A percentile compares a stretch with the other conserved stretches of the same genome.
Conservation (phyloP, 441 rosid genomes). For the Melastoma candidum region DNA sequence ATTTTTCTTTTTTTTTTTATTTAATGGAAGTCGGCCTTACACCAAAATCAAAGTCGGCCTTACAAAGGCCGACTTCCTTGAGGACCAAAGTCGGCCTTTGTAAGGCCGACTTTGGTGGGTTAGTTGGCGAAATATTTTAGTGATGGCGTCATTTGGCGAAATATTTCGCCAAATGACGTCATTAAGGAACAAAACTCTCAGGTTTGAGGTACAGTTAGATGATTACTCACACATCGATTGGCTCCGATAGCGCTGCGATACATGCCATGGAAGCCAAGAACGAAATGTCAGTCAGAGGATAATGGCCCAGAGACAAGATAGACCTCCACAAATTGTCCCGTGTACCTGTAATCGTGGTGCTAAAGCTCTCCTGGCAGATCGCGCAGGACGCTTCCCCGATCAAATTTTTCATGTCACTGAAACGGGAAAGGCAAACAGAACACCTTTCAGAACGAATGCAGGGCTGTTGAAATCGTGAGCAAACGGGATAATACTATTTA, state of each 20-base stretch:
- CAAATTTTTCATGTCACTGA: slow-evolving; percentile 60
- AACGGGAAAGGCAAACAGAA: slow-evolving; percentile 1
- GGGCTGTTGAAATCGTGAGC: too few species aligned
- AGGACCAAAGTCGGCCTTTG: too few species aligned
- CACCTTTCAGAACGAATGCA: too few species aligned
- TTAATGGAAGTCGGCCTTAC: too few species aligned
- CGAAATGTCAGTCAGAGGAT: not conserved
- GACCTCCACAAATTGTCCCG: not conserved
- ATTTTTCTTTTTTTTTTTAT: too few species aligned
- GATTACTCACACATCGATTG: slow-evolving; percentile 75
- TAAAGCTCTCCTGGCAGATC: slow-evolving; percentile 55
- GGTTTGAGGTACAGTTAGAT: not conserved
- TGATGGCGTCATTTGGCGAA: too few species aligned
- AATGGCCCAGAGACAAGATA: not conserved
- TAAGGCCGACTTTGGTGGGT: too few species aligned
- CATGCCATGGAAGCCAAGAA: slow-evolving; percentile 2
- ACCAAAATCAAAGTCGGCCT: too few species aligned
- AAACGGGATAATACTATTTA: slow-evolving; percentile 20
- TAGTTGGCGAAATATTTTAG: too few species aligned
- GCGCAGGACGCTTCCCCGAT: slow-evolving; percentile 48
- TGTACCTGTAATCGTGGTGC: slow-evolving; percentile 44
- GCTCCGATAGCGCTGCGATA: slow-evolving; percentile 67
- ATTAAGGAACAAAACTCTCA: too few species aligned
- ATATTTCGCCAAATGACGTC: too few species aligned
- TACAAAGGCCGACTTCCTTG: too few species aligned